Evolutionary conservation across 2,329 filamentous ascomycete genomes (phyloP).

Genomic region (Ophiocordyceps polyrhachis-furcata): DNA sequence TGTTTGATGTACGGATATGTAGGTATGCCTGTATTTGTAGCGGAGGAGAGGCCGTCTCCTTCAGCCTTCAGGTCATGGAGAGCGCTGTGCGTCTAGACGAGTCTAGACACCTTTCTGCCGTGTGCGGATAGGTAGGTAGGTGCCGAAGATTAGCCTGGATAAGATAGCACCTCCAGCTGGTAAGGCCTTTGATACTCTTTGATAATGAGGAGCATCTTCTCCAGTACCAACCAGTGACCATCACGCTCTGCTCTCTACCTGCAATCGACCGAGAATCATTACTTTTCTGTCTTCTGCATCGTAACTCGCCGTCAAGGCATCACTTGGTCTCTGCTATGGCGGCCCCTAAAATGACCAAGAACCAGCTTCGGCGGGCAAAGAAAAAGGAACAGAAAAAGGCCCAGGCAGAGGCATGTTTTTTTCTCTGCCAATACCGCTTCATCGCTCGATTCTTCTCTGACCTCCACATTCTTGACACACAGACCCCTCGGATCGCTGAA

Average conservation of each 20-base stretch:
- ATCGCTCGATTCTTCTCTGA: neutral
- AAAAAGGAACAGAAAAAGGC: slow-evolving; percentile 81
- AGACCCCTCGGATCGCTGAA: neutral
- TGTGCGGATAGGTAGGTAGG: too few species aligned
- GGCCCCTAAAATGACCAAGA: slow-evolving; percentile 67
- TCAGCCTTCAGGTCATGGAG: too few species aligned
- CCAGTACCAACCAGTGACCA: neutral
- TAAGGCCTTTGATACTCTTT: too few species aligned
- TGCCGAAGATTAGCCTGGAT: neutral
- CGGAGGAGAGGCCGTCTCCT: too few species aligned
- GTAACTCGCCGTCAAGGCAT: neutral
- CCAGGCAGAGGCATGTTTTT: slow-evolving; percentile 28
- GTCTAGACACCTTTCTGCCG: too few species aligned
- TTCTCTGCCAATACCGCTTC: neutral
- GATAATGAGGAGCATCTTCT: too few species aligned
- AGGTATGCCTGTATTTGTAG: neutral
- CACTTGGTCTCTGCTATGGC: slow-evolving; percentile 29
- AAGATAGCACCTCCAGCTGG: neutral
- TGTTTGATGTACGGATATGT: neutral
- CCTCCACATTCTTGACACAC: neutral
- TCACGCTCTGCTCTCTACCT: slow-evolving; percentile 10
- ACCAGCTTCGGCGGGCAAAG: slow-evolving; percentile 79
- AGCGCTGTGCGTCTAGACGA: too few species aligned
- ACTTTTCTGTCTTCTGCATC: slow-evolving; percentile 9
- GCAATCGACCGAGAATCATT: slow-evolving; percentile 16